phyloP scores from a whole-genome alignment of 768 basidiomycete genomes.

The Leccinellum albellum region DNA sequence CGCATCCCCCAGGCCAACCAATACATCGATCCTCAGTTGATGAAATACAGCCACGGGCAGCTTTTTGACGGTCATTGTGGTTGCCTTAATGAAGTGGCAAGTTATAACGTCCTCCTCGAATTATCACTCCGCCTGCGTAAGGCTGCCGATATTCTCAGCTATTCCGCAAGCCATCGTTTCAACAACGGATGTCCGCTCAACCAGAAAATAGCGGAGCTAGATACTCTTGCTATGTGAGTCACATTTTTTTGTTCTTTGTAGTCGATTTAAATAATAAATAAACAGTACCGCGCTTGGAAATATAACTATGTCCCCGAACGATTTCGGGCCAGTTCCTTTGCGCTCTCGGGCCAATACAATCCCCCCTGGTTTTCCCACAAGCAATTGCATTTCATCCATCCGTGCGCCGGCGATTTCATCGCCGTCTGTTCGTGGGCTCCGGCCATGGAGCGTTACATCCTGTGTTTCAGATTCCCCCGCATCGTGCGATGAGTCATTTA shows the following conservation, averaged over 20 bases:
- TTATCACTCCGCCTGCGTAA: slow-evolving; percentile 61
- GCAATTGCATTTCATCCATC: slow-evolving; percentile 14
- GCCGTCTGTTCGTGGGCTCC: slow-evolving; percentile 13
- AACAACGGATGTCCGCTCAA: slow-evolving; percentile 34
- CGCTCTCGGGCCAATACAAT: slow-evolving; percentile 16
- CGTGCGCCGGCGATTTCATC: slow-evolving; percentile 19
- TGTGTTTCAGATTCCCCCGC: slow-evolving; percentile 28
- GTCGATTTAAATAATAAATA: slow-evolving; percentile 7
- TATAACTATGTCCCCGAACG: slow-evolving; percentile 27
- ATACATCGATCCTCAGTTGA: slow-evolving; percentile 3
- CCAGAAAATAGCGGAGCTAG: slow-evolving; percentile 48
- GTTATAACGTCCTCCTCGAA: slow-evolving; percentile 59
- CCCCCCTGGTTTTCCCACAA: slow-evolving; percentile 11
- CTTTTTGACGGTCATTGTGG: slow-evolving; percentile 44
- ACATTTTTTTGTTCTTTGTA: neutral
- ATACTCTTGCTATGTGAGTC: slow-evolving; percentile 51
- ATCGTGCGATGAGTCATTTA: slow-evolving; percentile 53
- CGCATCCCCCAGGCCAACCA: neutral
- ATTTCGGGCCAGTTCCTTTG: slow-evolving; percentile 11
- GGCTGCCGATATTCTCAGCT: slow-evolving; percentile 53
- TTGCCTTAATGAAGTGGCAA: slow-evolving; percentile 51
- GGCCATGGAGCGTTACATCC: slow-evolving; percentile 18
- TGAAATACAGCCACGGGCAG: slow-evolving; percentile 14
- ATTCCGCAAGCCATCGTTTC: slow-evolving; percentile 38
- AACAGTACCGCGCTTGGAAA: slow-evolving; percentile 42